Conservation (phyloP, 306 rosid genomes). For the Prunus fruticosa region DNA sequence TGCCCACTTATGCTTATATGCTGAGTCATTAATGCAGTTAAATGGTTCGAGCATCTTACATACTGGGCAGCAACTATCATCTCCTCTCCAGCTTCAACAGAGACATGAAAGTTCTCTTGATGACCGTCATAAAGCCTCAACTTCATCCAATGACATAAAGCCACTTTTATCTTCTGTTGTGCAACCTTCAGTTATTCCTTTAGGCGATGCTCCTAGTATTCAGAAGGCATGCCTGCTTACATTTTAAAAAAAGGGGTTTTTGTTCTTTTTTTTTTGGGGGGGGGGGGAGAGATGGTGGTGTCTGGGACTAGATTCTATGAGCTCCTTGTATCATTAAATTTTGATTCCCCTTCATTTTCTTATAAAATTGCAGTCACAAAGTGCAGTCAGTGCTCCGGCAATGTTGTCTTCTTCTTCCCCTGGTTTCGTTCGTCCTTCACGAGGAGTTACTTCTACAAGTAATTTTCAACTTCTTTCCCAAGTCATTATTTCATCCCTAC, state of each 20-base stretch:
- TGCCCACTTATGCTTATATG: constrained; percentile 12
- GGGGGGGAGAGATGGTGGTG: neutral
- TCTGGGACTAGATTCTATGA: constrained; percentile 1
- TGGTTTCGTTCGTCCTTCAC: constrained; percentile 74
- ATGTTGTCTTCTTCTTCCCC: constrained; percentile 66
- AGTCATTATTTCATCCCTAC: constrained; percentile 7
- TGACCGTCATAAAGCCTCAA: constrained; percentile 59
- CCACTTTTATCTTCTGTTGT: constrained; percentile 56
- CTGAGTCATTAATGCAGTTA: constrained; percentile 47
- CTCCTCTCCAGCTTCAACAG: constrained; percentile 68
- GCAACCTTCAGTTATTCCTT: constrained; percentile 52
- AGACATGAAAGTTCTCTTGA: constrained; percentile 68
- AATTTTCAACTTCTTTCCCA: constrained; percentile 23
- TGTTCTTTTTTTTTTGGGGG: too few species aligned
- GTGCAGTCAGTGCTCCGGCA: constrained; percentile 38
- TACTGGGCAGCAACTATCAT: constrained; percentile 57
- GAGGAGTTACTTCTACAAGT: constrained; percentile 74
- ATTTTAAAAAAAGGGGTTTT: neutral
- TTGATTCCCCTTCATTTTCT: neutral
- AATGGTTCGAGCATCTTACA: constrained; percentile 53
- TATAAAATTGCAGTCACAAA: constrained; percentile 53
- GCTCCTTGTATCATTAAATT: constrained; percentile 1
- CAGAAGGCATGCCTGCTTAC: constrained; percentile 53
- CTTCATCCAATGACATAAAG: constrained; percentile 55
- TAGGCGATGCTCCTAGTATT: constrained; percentile 44